Evolutionary conservation across 805 yeast genomes (phyloP), one percentile per base, ranked within the genome.

Genomic region (Blastobotrys mokoenaii): DNA sequence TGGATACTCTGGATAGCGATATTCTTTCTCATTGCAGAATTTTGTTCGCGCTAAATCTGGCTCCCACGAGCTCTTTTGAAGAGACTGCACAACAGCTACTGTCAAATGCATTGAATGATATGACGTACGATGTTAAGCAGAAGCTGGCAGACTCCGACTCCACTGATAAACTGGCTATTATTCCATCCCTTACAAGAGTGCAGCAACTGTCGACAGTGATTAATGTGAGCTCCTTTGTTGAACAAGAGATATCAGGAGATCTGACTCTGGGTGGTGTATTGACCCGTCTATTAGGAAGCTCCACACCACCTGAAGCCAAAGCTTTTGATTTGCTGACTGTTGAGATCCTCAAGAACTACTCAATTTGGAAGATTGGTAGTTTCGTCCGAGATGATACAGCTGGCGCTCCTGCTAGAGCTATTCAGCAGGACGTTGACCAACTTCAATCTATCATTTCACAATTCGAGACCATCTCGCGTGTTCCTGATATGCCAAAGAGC

Each of bases 321-420:
- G 31, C 11, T 11, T 38, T 12, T 38, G 18, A 17, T 10, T n/a
- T 38, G 32, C 10, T 27, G 5, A 37, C 27, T n/a, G 43, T 43
- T 18, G 43, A n/a, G 3, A 11, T 45, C 10, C 42, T 48, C 2
- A 29, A 46, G 18, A 29, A 34, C 30, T 46, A 42, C 31, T 39
- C 44, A 5, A 38, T 46, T n/a, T 48, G 51, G 51, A 48, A 46
- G 29, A 25, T 48, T 34, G 44, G 46, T 14, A 36, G 36, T 11
- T 30, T 38, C 18, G 39, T 18, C 17, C 14, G 43, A 20, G 41
- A 47, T 12, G 35, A 33, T 20, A 14, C 38, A n/a, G 47, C 38
- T 5, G 18, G 22, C 5, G 35, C 14, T 2, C 35, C 8, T 14
- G 16, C 2, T 16, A 32, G 35, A 14, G 14, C 14, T 5, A 14